Percentiles rank a stretch among this genome's conserved stretches.
These are phyloP conservation scores for Euptelea pleiosperma DNA, from an alignment of 164 flowering plant species.

Conservation along the genomic window DNA sequence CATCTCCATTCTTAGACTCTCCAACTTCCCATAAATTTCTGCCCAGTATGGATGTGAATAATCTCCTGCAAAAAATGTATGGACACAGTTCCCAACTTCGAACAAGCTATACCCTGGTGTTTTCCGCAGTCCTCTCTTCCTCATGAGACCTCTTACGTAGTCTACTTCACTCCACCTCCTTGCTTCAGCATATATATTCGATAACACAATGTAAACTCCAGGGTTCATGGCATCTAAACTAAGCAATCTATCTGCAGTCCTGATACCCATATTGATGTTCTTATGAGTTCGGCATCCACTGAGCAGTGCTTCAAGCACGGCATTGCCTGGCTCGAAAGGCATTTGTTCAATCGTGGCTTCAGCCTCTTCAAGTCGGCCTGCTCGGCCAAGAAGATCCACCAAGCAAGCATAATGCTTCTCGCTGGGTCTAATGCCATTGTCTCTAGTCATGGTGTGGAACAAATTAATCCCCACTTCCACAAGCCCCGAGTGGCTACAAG, in stretches of 20 bases:
- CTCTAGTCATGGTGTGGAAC: conserved; percentile 25
- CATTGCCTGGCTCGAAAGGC: conserved; percentile 31
- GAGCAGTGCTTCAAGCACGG: conserved; percentile 35
- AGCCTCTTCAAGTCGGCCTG: conserved; percentile 40
- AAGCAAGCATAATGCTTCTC: conserved; percentile 43
- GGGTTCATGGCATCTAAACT: conserved; percentile 33
- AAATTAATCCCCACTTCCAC: conserved; percentile 34
- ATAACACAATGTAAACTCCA: conserved; percentile 35
- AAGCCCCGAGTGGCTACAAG: conserved; percentile 45
- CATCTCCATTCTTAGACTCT: conserved; percentile 22
- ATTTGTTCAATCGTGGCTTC: conserved; percentile 26
- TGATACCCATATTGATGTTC: conserved; percentile 32
- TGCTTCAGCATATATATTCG: conserved; percentile 41
- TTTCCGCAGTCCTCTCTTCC: conserved; percentile 31
- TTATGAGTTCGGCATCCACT: conserved; percentile 41
- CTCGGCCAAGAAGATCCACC: conserved; percentile 43
- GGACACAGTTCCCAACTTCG: conserved; percentile 31
- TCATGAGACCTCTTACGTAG: conserved; percentile 38
- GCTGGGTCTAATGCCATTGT: conserved; percentile 23
- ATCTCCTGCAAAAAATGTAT: conserved; percentile 39
- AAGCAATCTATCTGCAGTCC: conserved; percentile 37
- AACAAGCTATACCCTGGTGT: conserved; percentile 39
- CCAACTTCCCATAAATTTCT: conserved; percentile 29
- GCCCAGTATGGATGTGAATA: conserved; percentile 30
- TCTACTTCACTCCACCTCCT: conserved; percentile 38